A percentile compares a stretch with the other conserved stretches of the same genome.
Conservation (phyloP, 768 basidiomycete genomes). For the Hericium coralloides region DNA sequence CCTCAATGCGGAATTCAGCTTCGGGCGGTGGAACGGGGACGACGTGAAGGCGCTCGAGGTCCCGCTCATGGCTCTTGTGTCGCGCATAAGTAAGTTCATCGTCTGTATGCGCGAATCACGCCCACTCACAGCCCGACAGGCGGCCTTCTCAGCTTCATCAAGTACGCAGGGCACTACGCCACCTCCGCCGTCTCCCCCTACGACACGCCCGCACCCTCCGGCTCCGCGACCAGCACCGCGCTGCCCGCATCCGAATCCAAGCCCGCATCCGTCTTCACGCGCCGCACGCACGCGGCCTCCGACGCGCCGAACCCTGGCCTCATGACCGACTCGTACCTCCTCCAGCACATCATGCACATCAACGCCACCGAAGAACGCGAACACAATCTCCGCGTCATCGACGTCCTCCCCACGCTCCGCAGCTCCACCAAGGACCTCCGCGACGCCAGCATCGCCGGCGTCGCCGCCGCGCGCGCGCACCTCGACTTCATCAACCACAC, state of each 20-base stretch:
- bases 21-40: conserved; percentile 37
- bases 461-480: conserved; percentile 18
- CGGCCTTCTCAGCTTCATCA: conserved; percentile 25
- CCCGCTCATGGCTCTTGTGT: conserved; percentile 26
- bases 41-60: conserved; percentile 29
- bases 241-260: conserved; percentile 4
- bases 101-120: background rate
- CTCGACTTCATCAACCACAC: conserved; percentile 27
- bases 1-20: conserved; percentile 34
- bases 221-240: background rate
- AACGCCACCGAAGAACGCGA: conserved; percentile 21
- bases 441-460: conserved; percentile 18
- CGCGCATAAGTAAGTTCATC: conserved; percentile 25
- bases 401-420: conserved; percentile 28
- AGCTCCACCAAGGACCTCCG: conserved; percentile 28
- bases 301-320: background rate
- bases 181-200: background rate
- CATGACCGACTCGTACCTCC: conserved; percentile 27
- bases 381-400: conserved; percentile 22
- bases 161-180: conserved; percentile 16
- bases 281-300: too few species aligned
- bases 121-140: conserved; percentile 15
- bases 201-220: background rate
- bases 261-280: background rate
- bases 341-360: conserved; percentile 23